A percentile compares a stretch with the other conserved stretches of the same genome.
Evolutionary conservation across 345 rosid species (phyloP).

Genomic region (Cardamine resedifolia): DNA sequence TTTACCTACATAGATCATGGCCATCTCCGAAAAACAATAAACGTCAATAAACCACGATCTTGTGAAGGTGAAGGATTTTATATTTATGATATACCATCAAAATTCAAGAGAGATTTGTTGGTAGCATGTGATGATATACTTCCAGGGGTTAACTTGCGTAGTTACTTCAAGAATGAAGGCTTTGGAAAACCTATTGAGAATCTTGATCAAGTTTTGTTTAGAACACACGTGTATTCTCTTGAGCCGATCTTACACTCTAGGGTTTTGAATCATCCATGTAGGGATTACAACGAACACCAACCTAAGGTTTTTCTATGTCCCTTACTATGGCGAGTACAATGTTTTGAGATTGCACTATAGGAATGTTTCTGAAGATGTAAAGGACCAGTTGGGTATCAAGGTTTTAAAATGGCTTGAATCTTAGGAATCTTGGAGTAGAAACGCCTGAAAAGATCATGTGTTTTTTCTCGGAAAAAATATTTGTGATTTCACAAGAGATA

Average conservation of each 20-base stretch:
- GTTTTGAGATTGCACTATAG: conserved; percentile 75
- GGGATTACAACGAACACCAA: conserved; percentile 58
- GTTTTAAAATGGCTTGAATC: conserved; percentile 64
- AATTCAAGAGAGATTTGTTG: conserved; percentile 67
- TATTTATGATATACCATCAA: conserved; percentile 70
- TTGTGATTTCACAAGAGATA: conserved; percentile 82
- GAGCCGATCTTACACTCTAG: conserved; percentile 70
- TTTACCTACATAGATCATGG: conserved; percentile 60
- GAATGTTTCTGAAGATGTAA: conserved; percentile 63
- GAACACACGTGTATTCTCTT: conserved; percentile 67
- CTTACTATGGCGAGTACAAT: conserved; percentile 68
- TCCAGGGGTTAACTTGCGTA: conserved; percentile 46
- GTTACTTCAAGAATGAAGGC: conserved; percentile 49
- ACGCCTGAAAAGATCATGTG: conserved; percentile 67
- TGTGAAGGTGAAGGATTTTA: conserved; percentile 66
- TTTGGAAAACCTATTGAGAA: conserved; percentile 52
- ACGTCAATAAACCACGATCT: not conserved
- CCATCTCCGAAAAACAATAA: not conserved
- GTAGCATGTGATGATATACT: conserved; percentile 57
- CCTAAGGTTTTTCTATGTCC: conserved; percentile 75
- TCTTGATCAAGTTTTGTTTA: conserved; percentile 60
- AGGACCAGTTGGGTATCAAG: conserved; percentile 51
- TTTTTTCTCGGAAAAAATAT: conserved; percentile 72
- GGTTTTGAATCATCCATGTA: conserved; percentile 63
- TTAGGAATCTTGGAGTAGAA: conserved; percentile 50